Base-by-base conservation (phyloP, 148 eudicot species). In the Salicornia ramosissima region DNA sequence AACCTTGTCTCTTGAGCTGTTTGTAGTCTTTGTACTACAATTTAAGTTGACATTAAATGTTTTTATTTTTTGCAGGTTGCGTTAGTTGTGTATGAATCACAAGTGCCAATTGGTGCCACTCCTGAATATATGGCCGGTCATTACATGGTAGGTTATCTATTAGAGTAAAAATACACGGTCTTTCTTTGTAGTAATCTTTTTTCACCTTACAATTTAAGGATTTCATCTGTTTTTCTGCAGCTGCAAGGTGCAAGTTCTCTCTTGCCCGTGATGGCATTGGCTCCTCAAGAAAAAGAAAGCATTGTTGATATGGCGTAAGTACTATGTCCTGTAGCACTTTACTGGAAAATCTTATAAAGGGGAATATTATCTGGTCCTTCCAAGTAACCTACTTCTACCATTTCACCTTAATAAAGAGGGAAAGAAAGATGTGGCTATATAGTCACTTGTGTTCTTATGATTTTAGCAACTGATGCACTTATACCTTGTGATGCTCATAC, bases 71-170 rank as follows among this genome's bases (percentile, higher is more conserved):
- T 78, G 73, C 77, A 93, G 98, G 98, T 93, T 70, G 98, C 96
- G 52, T 74, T 93, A 75, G 87, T 81, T 58, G 92, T 93, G 12
- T 93, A 90, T 77, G 96, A 93, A 49, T 90, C 96, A 12, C 98
- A 93, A 90, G 98, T 93, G 59, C 96, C 98, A 7, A 82, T 90
- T 75, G 96, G 98, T 77, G 98, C 98, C 50, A 90, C 98, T 69
- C 95, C 92, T 25, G 98, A 90, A 74, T 93, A 90, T 64, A 86
- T 93, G 98, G 96, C 98, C 72, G 96, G 98, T 70, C 86, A 90
- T 75, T 90, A 93, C 78, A 90, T 93, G 96, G 98, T 93, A 90
- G 24, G 19, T 59, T 76, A 14, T 62, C 16, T 39, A 40, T 59
- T 33, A 28, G 18, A 26, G 19, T 34, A 10, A 52, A 21, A 34